A percentile compares a stretch with the other conserved stretches of the same genome.
Evolutionary conservation across 257 asterid genomes (phyloP).

Genomic region (Solanum bukasovii): DNA sequence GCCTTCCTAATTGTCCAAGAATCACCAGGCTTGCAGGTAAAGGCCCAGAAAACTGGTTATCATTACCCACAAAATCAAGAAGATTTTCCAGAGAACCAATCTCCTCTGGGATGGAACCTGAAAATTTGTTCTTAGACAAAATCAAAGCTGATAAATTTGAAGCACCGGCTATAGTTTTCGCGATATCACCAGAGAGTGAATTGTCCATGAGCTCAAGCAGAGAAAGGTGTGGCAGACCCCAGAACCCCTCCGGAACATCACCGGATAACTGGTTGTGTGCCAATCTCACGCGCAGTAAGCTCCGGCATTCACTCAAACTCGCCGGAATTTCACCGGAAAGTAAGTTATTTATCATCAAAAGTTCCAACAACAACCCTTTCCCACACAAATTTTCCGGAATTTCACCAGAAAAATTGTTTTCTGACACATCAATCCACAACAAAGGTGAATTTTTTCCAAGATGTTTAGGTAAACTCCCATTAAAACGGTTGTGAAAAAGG

Average conservation of each 20-base stretch:
- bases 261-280: slow-evolving; percentile 71
- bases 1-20: no score
- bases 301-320: slow-evolving; percentile 54
- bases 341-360: slow-evolving; percentile 53
- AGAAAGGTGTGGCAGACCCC: slow-evolving; percentile 92
- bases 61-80: slow-evolving; percentile 54
- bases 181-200: slow-evolving; percentile 65
- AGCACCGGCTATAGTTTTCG: slow-evolving; percentile 66
- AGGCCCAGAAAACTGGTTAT: slow-evolving; percentile 50
- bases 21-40: no score
- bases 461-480: slow-evolving; percentile 51
- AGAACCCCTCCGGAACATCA: slow-evolving; percentile 56
- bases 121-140: slow-evolving; percentile 60
- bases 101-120: slow-evolving; percentile 80
- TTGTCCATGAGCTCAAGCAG: slow-evolving; percentile 69
- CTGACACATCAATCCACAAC: slow-evolving; percentile 77
- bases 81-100: slow-evolving; percentile 59
- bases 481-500: slow-evolving; percentile 59
- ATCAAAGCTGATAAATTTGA: slow-evolving; percentile 66
- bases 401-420: slow-evolving; percentile 57
- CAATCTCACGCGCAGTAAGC: slow-evolving; percentile 67
- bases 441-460: slow-evolving; percentile 73
- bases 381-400: slow-evolving; percentile 58
- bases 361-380: slow-evolving; percentile 54
- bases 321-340: slow-evolving; percentile 73